These are phyloP conservation scores for Colletotrichum neosansevieriae DNA, from an alignment of 2,329 filamentous ascomycete genomes.

Conservation along the genomic window DNA sequence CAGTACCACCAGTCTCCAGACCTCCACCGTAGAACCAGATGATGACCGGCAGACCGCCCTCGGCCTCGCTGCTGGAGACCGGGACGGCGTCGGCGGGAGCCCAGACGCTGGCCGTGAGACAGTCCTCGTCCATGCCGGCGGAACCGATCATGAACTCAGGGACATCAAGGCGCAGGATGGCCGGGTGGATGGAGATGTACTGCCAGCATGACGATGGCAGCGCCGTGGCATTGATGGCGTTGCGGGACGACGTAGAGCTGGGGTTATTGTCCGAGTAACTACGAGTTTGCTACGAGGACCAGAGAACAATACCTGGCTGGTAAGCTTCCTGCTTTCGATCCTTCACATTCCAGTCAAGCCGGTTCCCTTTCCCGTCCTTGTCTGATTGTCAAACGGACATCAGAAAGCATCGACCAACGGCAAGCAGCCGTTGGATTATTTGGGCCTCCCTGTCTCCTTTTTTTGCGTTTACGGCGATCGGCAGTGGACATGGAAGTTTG, in stretches of 20 bases:
- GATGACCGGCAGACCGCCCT: conserved; percentile 37
- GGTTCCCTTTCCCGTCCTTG: neutral
- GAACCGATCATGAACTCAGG: conserved; percentile 38
- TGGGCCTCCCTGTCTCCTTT: neutral
- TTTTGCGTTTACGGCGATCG: conserved; percentile 4
- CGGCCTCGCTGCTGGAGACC: neutral
- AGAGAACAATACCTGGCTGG: neutral
- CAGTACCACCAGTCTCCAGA: conserved; percentile 44
- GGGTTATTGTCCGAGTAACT: neutral
- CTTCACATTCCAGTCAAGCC: neutral
- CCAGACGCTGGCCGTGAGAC: conserved; percentile 68
- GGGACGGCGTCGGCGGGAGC: conserved; percentile 26
- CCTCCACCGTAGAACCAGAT: conserved; percentile 47
- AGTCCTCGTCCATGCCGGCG: conserved; percentile 64
- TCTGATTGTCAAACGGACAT: conserved; percentile 9
- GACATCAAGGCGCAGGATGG: conserved; percentile 33
- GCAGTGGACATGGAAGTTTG: conserved; percentile 1
- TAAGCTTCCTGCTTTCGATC: neutral
- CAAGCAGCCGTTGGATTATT: neutral
- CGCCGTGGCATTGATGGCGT: conserved; percentile 23
- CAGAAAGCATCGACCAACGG: neutral
- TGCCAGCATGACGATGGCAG: conserved; percentile 36
- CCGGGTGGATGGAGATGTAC: conserved; percentile 38
- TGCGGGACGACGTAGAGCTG: conserved; percentile 25
- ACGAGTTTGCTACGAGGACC: too few species aligned